Percentiles rank a stretch among this genome's conserved stretches.
These are phyloP conservation scores for Hyaloperonospora brassicae DNA, from an alignment of 352 stramenopile genomes.

Conservation along the genomic window DNA sequence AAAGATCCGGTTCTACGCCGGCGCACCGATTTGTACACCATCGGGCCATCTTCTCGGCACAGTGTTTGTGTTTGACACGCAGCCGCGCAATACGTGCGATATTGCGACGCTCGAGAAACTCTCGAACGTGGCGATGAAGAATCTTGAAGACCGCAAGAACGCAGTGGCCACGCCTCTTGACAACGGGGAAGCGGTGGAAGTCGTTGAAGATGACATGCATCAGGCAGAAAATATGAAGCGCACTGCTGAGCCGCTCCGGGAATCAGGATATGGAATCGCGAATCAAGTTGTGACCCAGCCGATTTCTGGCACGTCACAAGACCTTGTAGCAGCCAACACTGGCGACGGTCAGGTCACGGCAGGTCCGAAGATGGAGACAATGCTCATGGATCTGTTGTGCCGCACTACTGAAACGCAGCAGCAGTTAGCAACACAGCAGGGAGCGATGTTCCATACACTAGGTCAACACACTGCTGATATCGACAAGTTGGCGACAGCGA, in stretches of 20 bases:
- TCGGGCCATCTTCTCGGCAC: slow-evolving; percentile 77
- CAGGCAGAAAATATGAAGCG: slow-evolving; percentile 24
- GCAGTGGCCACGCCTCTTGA: slow-evolving; percentile 60
- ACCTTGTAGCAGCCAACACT: slow-evolving; percentile 74
- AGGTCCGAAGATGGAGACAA: slow-evolving; percentile 85
- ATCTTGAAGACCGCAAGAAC: slow-evolving; percentile 86
- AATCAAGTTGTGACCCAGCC: slow-evolving; percentile 69
- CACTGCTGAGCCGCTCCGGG: slow-evolving; percentile 36
- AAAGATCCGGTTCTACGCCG: slow-evolving; percentile 84
- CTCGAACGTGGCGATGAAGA: slow-evolving; percentile 86
- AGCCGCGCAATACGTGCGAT: slow-evolving; percentile 78
- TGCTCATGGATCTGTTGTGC: slow-evolving; percentile 85
- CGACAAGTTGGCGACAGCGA: slow-evolving; percentile 76
- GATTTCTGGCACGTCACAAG: slow-evolving; percentile 49
- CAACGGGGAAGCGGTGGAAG: slow-evolving; percentile 34
- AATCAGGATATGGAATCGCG: slow-evolving; percentile 65
- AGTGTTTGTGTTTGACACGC: slow-evolving; percentile 84
- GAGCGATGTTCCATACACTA: slow-evolving; percentile 87
- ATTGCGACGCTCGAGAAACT: slow-evolving; percentile 83
- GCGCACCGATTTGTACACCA: slow-evolving; percentile 71
- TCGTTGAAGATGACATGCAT: slow-evolving; percentile 20
- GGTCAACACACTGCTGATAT: slow-evolving; percentile 85
- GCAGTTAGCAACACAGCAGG: slow-evolving; percentile 85
- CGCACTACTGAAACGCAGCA: slow-evolving; percentile 85
- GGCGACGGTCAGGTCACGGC: slow-evolving; percentile 76